Evolutionary conservation across 768 basidiomycete genomes (phyloP).

Genomic region (Gautieria morchelliformis): DNA sequence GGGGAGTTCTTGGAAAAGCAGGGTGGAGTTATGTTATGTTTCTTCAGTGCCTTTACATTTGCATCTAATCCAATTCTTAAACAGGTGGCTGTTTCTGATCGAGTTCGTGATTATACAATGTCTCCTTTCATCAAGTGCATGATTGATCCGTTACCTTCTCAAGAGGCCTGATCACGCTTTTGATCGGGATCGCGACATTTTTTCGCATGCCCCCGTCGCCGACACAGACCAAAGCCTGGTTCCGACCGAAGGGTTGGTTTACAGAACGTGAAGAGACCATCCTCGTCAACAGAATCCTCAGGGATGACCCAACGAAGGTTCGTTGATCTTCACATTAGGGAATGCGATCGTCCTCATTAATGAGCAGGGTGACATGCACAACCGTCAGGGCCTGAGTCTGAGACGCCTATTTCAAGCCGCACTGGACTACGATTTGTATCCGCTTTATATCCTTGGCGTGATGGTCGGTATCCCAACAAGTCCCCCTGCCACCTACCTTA

Average conservation of each 20-base stretch:
- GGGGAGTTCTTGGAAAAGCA: constrained; percentile 40
- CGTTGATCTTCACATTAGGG: background rate
- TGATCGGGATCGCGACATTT: constrained; percentile 43
- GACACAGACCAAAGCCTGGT: constrained; percentile 49
- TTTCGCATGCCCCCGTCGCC: constrained; percentile 52
- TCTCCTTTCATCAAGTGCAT: background rate
- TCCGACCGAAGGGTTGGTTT: constrained; percentile 55
- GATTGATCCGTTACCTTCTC: background rate
- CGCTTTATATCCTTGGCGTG: constrained; percentile 48
- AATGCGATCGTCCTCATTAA: background rate
- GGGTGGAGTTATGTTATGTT: constrained; percentile 37
- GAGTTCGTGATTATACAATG: constrained; percentile 24
- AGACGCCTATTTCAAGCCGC: constrained; percentile 43
- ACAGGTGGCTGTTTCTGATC: constrained; percentile 51
- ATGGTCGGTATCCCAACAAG: constrained; percentile 41
- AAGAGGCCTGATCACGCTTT: constrained; percentile 40
- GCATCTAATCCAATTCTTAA: background rate
- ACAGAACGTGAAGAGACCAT: constrained; percentile 53
- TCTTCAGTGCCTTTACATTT: too few relatives aligned
- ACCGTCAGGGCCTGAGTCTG: constrained; percentile 47
- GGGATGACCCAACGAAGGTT: constrained; percentile 55
- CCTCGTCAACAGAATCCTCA: constrained; percentile 47
- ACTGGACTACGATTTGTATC: constrained; percentile 59
- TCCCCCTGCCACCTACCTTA: constrained; percentile 47
- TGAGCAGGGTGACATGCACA: constrained; percentile 59